Evolutionary conservation across 257 asterid species (phyloP).

Genomic region (Plectranthus barbatus): DNA sequence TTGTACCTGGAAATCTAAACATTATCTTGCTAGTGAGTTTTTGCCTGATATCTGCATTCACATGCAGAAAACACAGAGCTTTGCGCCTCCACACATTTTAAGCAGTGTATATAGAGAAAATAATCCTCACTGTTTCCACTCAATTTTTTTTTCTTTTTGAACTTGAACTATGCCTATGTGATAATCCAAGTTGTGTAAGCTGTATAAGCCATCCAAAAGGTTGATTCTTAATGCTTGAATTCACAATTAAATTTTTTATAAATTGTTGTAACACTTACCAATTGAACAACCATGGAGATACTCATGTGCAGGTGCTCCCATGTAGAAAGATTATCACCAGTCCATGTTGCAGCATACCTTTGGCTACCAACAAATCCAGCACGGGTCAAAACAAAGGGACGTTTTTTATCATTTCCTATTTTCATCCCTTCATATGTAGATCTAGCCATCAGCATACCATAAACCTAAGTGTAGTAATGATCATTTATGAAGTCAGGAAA

Average conservation of each 20-base stretch:
- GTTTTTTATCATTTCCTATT: slow-evolving; percentile 57
- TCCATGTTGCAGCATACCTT: slow-evolving; percentile 97
- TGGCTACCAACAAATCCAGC: slow-evolving; percentile 98
- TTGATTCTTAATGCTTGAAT: background rate
- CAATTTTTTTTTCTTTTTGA: background rate
- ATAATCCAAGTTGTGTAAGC: background rate
- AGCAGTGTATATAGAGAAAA: background rate
- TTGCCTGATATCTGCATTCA: background rate
- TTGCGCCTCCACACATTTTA: too few species aligned
- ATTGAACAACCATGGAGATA: slow-evolving; percentile 85
- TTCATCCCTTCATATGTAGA: slow-evolving; percentile 93
- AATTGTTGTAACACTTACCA: slow-evolving; percentile 43
- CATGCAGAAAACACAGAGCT: background rate
- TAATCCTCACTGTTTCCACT: background rate
- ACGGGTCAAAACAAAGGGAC: slow-evolving; percentile 94
- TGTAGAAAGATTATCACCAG: slow-evolving; percentile 93
- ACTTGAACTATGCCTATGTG: background rate
- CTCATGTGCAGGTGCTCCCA: slow-evolving; percentile 99
- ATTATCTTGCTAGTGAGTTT: background rate
- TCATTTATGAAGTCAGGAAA: background rate
- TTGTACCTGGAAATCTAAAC: background rate
- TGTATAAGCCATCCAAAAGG: background rate
- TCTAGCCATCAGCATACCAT: slow-evolving; percentile 97
- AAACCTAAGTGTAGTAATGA: slow-evolving; percentile 39
- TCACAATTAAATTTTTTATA: too few species aligned